Evolutionary conservation across 2,329 filamentous ascomycete genomes (phyloP).

Genomic region (Hortaea werneckii): DNA sequence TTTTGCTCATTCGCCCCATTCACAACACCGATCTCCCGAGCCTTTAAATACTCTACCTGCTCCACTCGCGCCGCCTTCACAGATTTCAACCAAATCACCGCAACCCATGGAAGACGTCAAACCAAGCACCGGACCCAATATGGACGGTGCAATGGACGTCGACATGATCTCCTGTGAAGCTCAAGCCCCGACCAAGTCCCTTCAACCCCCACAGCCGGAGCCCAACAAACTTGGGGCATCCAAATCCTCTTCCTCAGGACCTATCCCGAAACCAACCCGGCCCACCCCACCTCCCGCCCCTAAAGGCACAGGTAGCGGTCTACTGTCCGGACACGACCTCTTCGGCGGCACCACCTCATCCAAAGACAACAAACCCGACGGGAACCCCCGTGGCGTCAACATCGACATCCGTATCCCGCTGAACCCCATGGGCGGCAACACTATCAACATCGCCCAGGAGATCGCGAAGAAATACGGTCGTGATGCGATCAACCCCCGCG

Average conservation of each 20-base stretch:
- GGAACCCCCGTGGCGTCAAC: conserved; percentile 48
- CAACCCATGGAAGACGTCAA: background rate
- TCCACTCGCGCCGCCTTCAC: background rate
- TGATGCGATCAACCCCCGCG: conserved; percentile 81
- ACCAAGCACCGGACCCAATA: background rate
- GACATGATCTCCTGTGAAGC: conserved; percentile 13
- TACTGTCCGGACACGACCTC: conserved; percentile 52
- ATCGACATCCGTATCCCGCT: conserved; percentile 79
- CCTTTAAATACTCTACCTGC: background rate
- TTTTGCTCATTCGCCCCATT: conserved; percentile 6
- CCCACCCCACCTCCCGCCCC: conserved; percentile 38
- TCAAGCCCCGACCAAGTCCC: conserved; percentile 3
- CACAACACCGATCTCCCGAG: background rate
- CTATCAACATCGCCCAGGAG: conserved; percentile 89
- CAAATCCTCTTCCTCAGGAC: conserved; percentile 23
- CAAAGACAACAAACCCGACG: conserved; percentile 27
- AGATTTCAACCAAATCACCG: background rate
- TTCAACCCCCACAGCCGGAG: background rate
- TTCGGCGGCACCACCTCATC: conserved; percentile 44
- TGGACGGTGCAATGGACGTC: conserved; percentile 24
- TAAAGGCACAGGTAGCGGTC: conserved; percentile 49
- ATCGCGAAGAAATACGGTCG: conserved; percentile 92
- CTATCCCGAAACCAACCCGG: conserved; percentile 24
- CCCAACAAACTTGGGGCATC: conserved; percentile 9
- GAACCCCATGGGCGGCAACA: conserved; percentile 73